Conservation (phyloP, 2,329 filamentous ascomycete species). For the Coleophoma cylindrospora region DNA sequence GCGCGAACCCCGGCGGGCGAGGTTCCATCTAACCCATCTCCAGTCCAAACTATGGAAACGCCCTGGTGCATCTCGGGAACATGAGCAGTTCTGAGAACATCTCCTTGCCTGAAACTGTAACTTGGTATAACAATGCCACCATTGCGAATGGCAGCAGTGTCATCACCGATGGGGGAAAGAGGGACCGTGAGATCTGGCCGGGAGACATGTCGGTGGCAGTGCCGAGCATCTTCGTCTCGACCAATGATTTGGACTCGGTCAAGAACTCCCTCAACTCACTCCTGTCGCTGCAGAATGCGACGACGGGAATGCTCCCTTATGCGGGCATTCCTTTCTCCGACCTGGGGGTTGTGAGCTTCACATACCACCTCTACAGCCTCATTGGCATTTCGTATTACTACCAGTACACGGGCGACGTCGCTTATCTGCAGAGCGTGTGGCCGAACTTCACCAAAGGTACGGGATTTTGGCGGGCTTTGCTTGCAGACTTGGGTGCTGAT, state of each 20-base stretch:
- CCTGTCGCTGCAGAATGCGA: conserved; percentile 28
- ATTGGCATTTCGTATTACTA: conserved; percentile 54
- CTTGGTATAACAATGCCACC: conserved; percentile 27
- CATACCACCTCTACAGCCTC: conserved; percentile 53
- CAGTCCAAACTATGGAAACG: conserved; percentile 24
- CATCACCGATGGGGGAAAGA: conserved; percentile 46
- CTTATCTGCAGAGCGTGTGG: conserved; percentile 41
- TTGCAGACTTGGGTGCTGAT: conserved; percentile 19
- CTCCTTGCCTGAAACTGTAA: conserved; percentile 26
- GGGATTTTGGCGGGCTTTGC: conserved; percentile 32
- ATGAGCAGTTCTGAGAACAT: conserved; percentile 15
- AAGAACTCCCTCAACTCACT: conserved; percentile 42
- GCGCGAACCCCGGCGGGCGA: conserved; percentile 22
- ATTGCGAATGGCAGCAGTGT: conserved; percentile 14
- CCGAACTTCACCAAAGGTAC: conserved; percentile 43
- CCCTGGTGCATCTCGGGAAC: conserved; percentile 22
- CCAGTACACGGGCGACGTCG: conserved; percentile 46
- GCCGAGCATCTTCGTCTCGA: conserved; percentile 42
- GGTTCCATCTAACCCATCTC: too few species aligned
- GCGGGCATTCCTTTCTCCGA: conserved; percentile 39
- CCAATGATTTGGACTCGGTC: conserved; percentile 41
- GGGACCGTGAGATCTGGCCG: conserved; percentile 53
- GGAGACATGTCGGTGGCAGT: conserved; percentile 33
- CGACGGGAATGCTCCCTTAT: conserved; percentile 39
- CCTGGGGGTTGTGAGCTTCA: conserved; percentile 41